Base-by-base conservation (phyloP, 257 asterid species). In the Solanum clarkiae region DNA sequence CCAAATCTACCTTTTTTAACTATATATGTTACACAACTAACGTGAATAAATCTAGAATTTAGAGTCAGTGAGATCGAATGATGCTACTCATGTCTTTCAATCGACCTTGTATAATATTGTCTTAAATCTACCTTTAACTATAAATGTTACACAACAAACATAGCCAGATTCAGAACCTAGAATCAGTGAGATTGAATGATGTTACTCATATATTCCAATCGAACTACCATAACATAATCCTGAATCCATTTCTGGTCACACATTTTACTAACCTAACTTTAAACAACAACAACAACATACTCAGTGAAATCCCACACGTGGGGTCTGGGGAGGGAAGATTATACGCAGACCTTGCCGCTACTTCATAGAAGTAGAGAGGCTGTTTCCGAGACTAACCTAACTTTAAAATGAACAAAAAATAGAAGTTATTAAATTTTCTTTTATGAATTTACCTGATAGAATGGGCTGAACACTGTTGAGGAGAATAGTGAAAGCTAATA, bases 381-480 rank as follows among this genome's bases (percentile, higher is more conserved):
- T 26, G 26, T 26, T 26, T 26, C n/a, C n/a, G n/a, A n/a, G 36
- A 32, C 6, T 16, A 68, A 68, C 49, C 20, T 36, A 69, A 69
- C 9, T 36, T 17, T 17, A 69, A 14, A 65, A 65, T 2, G 15
- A 8, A 36, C 51, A 36, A 69, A 36, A 36, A 69, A 62, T 62
- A 62, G 36, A 2, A 6, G n/a, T 26, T 20, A 59, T 26, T 20
- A 59, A 3, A 0, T 62, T 62, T 24, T 5, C 24, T 62, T 24
- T 5, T 0, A 12, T 24, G 7, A 9, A 65, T 26, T 15, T 85
- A 90, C 93, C 94, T 14, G 94, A 93, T n/a, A 93, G 93, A 85
- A 93, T 86, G 1, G 94, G 93, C 15, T 91, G 96, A 29, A 91
- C 75, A 69, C 96, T 91, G 81, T 91, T 93, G 69, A 91, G 91